Base-by-base conservation (phyloP, 805 yeast genomes). In the Wickerhamiella siamensis region DNA sequence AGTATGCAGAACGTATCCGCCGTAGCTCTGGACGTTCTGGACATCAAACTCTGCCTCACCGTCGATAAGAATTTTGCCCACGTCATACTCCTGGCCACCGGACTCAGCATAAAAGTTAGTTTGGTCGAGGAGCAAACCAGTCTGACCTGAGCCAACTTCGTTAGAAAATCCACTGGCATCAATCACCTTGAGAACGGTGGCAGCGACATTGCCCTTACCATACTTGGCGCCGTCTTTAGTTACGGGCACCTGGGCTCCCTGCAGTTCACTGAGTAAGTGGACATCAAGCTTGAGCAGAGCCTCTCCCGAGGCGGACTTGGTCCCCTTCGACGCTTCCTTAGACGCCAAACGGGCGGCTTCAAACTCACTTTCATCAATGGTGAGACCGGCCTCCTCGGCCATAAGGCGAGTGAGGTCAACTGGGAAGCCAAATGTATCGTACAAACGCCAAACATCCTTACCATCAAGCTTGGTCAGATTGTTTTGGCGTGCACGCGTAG, bases 381-480 rank as follows among this genome's bases (percentile, higher is more conserved):
- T 79, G 54, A 91, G 73, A 16, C 94, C 94, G 45, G 91, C 83
- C 65, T 91, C 99, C 64, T 88, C 97, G 36, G 98, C 98, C 99
- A 91, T 91, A 59, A 91, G 73, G 60, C 95, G 77, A 24, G 99
- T 91, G 59, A 91, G 74, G 65, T 91, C 99, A 43, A 86, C 96
- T 31, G 99, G 99, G 81, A 91, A 91, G 45, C 99, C 99, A 58
- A 88, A 91, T 10, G 99, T 91, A 56, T 91, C 99, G 56, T 91
- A 91, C 54, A 91, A 70, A 66, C 99, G 77, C 99, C 99, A 91
- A 32, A 91, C 98, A 60, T 88, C 96, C 55, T 74, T 79, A 61
- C 99, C 99, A 38, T 82, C 74, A 48, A 91, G 71, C 32, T 80
- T 73, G 62, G 79, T 86, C 48, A 72, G 74, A 36, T 81, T 79